Evolutionary conservation across 2,329 filamentous ascomycete species (phyloP), one percentile per base, ranked within the genome.

Genomic region (Trichothecium sympodiale): DNA sequence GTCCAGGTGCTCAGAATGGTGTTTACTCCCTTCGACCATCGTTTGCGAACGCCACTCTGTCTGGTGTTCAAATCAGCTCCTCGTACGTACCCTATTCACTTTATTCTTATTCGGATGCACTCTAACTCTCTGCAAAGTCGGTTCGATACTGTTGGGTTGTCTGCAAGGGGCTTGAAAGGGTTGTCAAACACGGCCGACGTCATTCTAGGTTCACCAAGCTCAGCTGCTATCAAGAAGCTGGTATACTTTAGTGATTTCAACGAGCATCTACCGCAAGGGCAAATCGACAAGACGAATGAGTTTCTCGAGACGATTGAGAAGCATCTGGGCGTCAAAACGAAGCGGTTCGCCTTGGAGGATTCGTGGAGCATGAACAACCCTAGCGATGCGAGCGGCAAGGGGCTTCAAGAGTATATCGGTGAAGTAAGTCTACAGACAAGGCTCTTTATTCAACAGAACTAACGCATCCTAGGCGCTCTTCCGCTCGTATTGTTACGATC

Each of bases 401-500:
- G 31, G 2, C 42, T 60, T 37, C 36, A 49, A 20, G 32, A 38
- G 2, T 60, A 51, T 17, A 46, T 60, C 39, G 38, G 38, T 20
- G 38, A 53, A n/a, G 56, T 56, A 29, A 41, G 49, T 42, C 2
- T 27, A n/a, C 2, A 29, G 15, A 18, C 13, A 15, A 3, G 15
- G 8, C 17, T 0, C 3, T 12, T 3, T 23, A 8, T 17, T 27
- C 15, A 8, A 10, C 18, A 2, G 12, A 9, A 4, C 41, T 52
- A 12, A 52, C 37, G 20, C 9, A 6, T 1, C 8, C 6, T 13
- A 60, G 55, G 49, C 49, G 3, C 44, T 52, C 1, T 57, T 55
- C 20, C 38, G 40, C 3, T 46, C 46, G 2, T 54, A 53, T 35
- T 56, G 52, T 34, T 52, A 54, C 41, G 54, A 55, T 7, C 57